These are phyloP conservation scores for Detonula confervacea DNA, from an alignment of 352 stramenopile genomes.

Conservation along the genomic window DNA sequence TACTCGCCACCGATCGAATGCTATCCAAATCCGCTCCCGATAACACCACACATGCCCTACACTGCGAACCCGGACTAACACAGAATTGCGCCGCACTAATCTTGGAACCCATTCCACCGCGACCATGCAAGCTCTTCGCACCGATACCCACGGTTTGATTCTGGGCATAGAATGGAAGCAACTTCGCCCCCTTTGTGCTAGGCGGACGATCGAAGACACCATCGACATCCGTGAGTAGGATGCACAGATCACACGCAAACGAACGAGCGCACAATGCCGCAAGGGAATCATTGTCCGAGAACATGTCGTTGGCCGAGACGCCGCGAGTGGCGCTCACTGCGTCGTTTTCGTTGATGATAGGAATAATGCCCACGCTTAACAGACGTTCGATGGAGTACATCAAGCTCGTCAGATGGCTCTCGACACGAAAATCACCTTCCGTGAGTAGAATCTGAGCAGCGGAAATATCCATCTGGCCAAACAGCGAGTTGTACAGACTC, in stretches of 20 bases:
- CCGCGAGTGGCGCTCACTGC: constrained; percentile 91
- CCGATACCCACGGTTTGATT: constrained; percentile 79
- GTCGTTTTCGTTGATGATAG: constrained; percentile 99
- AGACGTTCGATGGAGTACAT: constrained; percentile 84
- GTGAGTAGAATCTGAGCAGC: constrained; percentile 91
- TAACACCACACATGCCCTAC: constrained; percentile 91
- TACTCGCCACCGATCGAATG: constrained; percentile 90
- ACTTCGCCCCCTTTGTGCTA: constrained; percentile 67
- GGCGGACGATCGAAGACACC: constrained; percentile 92
- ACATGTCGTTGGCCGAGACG: constrained; percentile 85
- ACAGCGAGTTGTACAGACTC: constrained; percentile 97
- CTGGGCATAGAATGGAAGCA: constrained; percentile 70
- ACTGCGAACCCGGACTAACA: constrained; percentile 90
- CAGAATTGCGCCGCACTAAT: constrained; percentile 90
- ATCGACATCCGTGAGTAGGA: constrained; percentile 97
- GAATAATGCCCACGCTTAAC: constrained; percentile 95
- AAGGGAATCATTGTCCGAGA: constrained; percentile 96
- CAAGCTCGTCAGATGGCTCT: constrained; percentile 69
- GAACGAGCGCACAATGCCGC: constrained; percentile 80
- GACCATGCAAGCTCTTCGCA: constrained; percentile 84
- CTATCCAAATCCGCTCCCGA: constrained; percentile 93
- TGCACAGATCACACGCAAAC: constrained; percentile 92
- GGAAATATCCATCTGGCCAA: constrained; percentile 93
- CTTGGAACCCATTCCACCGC: constrained; percentile 95
- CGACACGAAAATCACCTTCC: constrained; percentile 75